Conservation (phyloP, 2,329 filamentous ascomycete genomes). For the Arthrobotrys sphaeroides region DNA sequence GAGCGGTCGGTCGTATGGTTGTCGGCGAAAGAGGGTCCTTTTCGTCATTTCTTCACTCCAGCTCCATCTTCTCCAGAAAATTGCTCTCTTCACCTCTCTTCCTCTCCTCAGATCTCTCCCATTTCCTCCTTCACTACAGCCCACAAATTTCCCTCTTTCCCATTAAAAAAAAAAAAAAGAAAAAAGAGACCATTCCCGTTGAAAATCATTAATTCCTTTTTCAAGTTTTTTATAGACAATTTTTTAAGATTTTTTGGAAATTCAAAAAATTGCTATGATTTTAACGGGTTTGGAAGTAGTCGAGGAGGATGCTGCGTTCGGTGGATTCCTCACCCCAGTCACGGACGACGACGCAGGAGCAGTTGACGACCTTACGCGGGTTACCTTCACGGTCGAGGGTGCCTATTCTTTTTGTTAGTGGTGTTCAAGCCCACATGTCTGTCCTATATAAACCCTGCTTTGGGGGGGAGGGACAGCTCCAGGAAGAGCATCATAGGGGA, state of each 20-base stretch:
- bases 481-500: no score
- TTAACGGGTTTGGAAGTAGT: constrained; percentile 93
- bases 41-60: no score
- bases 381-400: constrained; percentile 99
- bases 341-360: constrained; percentile 99
- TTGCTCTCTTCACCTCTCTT: neutral
- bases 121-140: neutral
- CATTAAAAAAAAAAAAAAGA: no score
- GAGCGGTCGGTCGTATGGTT: constrained; percentile 4
- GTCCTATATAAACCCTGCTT: no score
- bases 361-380: constrained; percentile 99
- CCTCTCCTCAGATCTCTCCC: constrained; percentile 3
- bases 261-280: no score
- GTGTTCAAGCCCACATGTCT: no score
- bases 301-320: constrained; percentile 98
- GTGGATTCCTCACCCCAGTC: constrained; percentile 99
- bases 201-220: no score
- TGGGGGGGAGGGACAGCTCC: no score
- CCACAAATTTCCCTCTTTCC: neutral
- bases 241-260: constrained; percentile 23
- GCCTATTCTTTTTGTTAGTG: constrained; percentile 68
- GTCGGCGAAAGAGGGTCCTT: no score
- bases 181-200: no score
- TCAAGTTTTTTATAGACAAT: constrained; percentile 13
- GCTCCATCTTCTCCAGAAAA: neutral